Base-by-base conservation (phyloP, 2,329 filamentous ascomycete species). In the Venturia aucupariae region DNA sequence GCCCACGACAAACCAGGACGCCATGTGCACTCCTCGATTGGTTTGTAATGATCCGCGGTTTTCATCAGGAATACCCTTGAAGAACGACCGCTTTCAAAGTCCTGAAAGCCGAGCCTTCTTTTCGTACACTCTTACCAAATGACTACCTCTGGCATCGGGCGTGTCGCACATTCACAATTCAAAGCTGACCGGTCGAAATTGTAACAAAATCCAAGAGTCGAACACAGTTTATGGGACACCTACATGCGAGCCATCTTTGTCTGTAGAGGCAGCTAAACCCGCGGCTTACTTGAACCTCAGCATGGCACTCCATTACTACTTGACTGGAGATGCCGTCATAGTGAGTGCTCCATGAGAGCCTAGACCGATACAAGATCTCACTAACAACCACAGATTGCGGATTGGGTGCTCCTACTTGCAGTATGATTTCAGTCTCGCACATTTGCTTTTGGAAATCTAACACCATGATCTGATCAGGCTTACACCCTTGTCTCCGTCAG, bases 401-500 rank as follows among this genome's bases (percentile, higher is more conserved):
- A 63, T n/a, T 63, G 44, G 61, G 22, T 57, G 55, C 35, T 61
- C 11, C 41, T 60, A 7, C 13, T 13, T 24, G 3, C 24, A 27
- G 63, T 60, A 61, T 64, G 63, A n/a, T 24, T 38, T 19, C 30
- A 60, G 27, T 27, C 27, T 57, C 48, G 17, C 32, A 4, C 55
- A n/a, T 30, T 27, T 15, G 11, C 13, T 30, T 48, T 38, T 63
- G 24, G 27, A 19, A 24, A 24, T n/a, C 32, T 32, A 59, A 55
- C 62, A 27, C 8, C 22, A 54, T 59, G 13, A 42, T 64, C n/a
- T 48, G 22, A 19, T 30, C 24, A 60, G 60, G 64, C 64, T 17
- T 65, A 54, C 41, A 55, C 35, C 17, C 41, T 65, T 22, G 64
- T 65, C 39, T 13, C 42, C 17, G 44, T 63, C 5, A 62, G 64